Base-by-base conservation (phyloP, 768 basidiomycete genomes). In the Podaxis pistillaris region DNA sequence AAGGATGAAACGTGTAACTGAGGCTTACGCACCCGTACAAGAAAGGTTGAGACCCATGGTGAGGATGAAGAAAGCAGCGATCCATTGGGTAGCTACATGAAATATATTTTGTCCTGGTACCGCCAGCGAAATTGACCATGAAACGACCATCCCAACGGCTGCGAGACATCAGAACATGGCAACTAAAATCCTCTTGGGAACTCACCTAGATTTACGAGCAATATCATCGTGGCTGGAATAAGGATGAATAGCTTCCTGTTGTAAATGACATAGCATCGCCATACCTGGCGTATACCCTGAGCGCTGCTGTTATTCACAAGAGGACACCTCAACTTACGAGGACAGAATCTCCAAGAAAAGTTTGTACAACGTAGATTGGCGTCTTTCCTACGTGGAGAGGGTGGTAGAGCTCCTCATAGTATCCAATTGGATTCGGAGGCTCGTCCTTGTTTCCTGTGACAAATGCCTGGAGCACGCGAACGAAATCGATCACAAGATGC, bases 201-300 rank as follows among this genome's bases (percentile, higher is more conserved):
- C 58, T 11, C 11, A 60, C 58, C 58, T 37, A 60, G 22, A 26
- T 60, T 60, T 13, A 33, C 37, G 24, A 51, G 33, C 3, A 52
- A 9, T 15, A 51, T 40, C 11, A 60, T n/a, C 17, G 13, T 22
- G 17, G 50, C 58, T 4, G 58, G 49, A 2, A 60, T 17, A 24
- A 60, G 37, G 13, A 60, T 19, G 26, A n/a, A 51, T 24, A 60
- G 15, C 3, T 19, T 51, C 37, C 38, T 51, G 24, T 52, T 52
- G 22, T 60, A 51, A 28, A 52, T 28, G 37, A 60, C 26, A n/a
- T 60, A 60, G 58, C 58, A 60, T 17, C 50, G 19, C 58, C 58
- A 60, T 1, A 60, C 47, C 58, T 60, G 30, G 9, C 30, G 4
- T 40, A 49, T 22, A 13, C 7, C 28, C 4, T 60, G 49, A 24